phyloP scores from a whole-genome alignment of 1,284 basidiomycete species.

The Cryptococcus jaspeensis region DNA sequence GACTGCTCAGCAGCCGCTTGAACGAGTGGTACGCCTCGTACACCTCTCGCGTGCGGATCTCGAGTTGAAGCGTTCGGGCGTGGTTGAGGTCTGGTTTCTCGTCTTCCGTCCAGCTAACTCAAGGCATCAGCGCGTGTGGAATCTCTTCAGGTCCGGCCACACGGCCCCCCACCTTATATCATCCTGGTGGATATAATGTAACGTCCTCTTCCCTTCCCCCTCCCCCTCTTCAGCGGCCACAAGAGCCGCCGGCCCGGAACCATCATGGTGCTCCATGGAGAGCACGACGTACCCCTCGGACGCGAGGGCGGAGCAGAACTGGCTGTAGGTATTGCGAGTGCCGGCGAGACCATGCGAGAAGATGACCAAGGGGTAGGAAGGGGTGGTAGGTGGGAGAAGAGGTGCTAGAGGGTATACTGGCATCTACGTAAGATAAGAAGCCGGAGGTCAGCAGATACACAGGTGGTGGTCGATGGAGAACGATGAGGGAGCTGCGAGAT shows the following conservation, averaged over 20 bases:
- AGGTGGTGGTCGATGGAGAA: neutral
- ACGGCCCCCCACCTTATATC: constrained; percentile 57
- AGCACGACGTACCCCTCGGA: constrained; percentile 72
- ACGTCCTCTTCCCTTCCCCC: constrained; percentile 10
- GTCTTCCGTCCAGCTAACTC: constrained; percentile 23
- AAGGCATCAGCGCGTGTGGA: neutral
- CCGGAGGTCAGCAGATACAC: too few species aligned
- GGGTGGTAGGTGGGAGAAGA: constrained; percentile 1
- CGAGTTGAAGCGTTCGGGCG: constrained; percentile 64
- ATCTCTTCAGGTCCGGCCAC: neutral
- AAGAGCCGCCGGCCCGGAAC: constrained; percentile 60
- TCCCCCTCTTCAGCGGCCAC: constrained; percentile 25
- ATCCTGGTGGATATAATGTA: constrained; percentile 56
- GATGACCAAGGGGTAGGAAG: constrained; percentile 66
- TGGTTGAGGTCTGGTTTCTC: constrained; percentile 44
- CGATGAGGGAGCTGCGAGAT: neutral
- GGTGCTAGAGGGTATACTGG: constrained; percentile 29
- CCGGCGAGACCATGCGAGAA: constrained; percentile 82
- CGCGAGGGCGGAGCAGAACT: constrained; percentile 67
- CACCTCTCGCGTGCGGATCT: constrained; percentile 64
- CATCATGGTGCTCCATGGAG: constrained; percentile 74
- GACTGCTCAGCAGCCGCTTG: constrained; percentile 18
- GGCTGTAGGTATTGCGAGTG: constrained; percentile 68
- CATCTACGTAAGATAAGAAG: constrained; percentile 15
- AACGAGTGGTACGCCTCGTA: constrained; percentile 58